Conservation (phyloP, 495 filamentous ascomycete species). For the Penicillium macrosclerotiorum region DNA sequence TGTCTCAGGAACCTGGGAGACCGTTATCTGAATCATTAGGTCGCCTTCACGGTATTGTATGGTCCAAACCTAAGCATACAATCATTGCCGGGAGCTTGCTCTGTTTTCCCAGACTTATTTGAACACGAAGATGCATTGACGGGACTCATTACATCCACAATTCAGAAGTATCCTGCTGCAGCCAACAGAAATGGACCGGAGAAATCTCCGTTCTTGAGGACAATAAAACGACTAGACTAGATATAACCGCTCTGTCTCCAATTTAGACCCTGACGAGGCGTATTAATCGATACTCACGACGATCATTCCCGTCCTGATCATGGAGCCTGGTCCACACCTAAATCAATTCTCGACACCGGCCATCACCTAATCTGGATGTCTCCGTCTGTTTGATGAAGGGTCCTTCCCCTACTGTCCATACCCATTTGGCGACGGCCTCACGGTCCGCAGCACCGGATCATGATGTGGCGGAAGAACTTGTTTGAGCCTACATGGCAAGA, state of each 20-base stretch:
- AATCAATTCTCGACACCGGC: conserved; percentile 20
- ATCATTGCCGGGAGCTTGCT: no score
- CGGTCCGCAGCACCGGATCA: conserved; percentile 24
- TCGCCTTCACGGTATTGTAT: neutral
- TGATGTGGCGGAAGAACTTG: conserved; percentile 6
- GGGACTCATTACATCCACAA: neutral
- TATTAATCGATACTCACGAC: neutral
- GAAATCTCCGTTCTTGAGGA: conserved; percentile 22
- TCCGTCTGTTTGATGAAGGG: conserved; percentile 11
- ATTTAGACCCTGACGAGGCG: conserved; percentile 2
- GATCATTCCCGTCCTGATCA: conserved; percentile 23
- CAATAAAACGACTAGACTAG: conserved; percentile 14
- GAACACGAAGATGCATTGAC: neutral
- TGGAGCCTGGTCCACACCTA: conserved; percentile 13
- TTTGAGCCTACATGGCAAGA: conserved; percentile 3
- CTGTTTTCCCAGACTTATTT: no score
- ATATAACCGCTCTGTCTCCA: conserved; percentile 7
- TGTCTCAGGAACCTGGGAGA: conserved; percentile 14
- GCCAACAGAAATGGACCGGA: conserved; percentile 22
- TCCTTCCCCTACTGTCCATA: conserved; percentile 14
- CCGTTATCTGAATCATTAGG: neutral
- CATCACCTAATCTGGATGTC: conserved; percentile 17
- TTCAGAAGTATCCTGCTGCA: neutral
- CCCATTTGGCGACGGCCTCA: conserved; percentile 24
- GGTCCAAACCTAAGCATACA: no score